Base-by-base conservation (phyloP, 192 early-diverging fungal species). In the Coemansia sp. region DNA sequence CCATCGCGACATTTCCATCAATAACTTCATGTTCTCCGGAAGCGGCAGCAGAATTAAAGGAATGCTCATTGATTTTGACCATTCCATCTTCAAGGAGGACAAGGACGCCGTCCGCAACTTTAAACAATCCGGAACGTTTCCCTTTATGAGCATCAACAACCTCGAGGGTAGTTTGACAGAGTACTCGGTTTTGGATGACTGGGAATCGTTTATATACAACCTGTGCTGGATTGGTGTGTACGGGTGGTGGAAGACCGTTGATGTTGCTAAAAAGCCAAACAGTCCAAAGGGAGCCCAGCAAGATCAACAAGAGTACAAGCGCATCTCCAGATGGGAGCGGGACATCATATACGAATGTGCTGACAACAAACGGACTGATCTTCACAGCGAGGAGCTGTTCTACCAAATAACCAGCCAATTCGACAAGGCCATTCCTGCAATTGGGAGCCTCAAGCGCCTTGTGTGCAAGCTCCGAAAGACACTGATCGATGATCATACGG, bases 61-160 rank as follows among this genome's bases (percentile, higher is more conserved):
- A 4, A 57, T 74, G 57, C 66, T 74, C 11, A 74, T 74, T 35
- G 72, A 74, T 15, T 74, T 69, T 54, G 72, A 74, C 49, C 46
- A 63, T 48, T 60, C 72, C 1, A 49, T 74, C 34, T 36, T 52
- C 34, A 35, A 49, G 23, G 58, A 32, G 0, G 65, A 46, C 35
- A 36, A 34, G 5, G 23, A 46, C 46, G 35, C 46, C 8, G 34
- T 46, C 2, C 23, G 15, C 10, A 35, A 25, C 7, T 23, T 65
- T 15, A 61, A 62, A 23, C 58, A 65, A 19, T 58, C 70, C 0
- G 75, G 75, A 0, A 77, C 70, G 5, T 20, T 65, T 9, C 75
- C 70, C 22, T 78, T 69, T 66, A 78, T 73, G 70, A 69, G 66
- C 15, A 25, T 78, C 34, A 25, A 40, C 4, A 78, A 78, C 1